Conservation (phyloP, 73 alveolate genomes). For the Symbiodinium pilosum region DNA sequence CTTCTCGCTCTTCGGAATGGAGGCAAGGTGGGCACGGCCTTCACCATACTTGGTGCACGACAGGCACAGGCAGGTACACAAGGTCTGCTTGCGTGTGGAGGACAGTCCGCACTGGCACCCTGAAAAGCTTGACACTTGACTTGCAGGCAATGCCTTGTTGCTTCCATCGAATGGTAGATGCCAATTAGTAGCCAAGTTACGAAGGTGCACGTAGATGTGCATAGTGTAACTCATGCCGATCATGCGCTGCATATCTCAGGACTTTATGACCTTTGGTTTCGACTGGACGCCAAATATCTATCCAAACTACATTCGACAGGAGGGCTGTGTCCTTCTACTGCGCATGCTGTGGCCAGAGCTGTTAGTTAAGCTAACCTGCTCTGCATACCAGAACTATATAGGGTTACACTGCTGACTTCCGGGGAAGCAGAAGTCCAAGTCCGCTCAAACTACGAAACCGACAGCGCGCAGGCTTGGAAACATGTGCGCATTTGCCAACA, state of each 20-base stretch:
- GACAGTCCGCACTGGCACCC: conserved; percentile 2
- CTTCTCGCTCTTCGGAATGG: conserved; percentile 65
- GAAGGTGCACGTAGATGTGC: not conserved
- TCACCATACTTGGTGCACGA: not conserved
- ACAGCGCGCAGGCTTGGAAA: too few species aligned
- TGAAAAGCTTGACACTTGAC: not conserved
- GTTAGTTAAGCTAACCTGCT: too few species aligned
- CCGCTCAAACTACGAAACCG: too few species aligned
- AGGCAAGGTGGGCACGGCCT: not conserved
- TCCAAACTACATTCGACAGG: conserved; percentile 71
- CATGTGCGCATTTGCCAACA: not conserved
- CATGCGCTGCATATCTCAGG: not conserved
- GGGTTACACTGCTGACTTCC: too few species aligned
- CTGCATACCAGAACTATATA: too few species aligned
- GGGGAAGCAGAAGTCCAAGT: too few species aligned
- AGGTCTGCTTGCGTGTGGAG: not conserved
- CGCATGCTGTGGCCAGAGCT: too few species aligned
- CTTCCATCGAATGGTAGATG: not conserved
- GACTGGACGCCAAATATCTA: conserved; percentile 78
- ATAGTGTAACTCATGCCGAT: too few species aligned
- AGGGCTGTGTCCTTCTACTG: too few species aligned
- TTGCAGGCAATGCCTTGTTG: too few species aligned
- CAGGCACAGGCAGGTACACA: not conserved
- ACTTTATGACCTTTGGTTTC: conserved; percentile 16
- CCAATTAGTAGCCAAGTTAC: not conserved